A percentile compares a stretch with the other conserved stretches of the same genome.
These are phyloP conservation scores for Cystobasidium slooffiae DNA, from an alignment of 1,284 basidiomycete species.

Conservation along the genomic window DNA sequence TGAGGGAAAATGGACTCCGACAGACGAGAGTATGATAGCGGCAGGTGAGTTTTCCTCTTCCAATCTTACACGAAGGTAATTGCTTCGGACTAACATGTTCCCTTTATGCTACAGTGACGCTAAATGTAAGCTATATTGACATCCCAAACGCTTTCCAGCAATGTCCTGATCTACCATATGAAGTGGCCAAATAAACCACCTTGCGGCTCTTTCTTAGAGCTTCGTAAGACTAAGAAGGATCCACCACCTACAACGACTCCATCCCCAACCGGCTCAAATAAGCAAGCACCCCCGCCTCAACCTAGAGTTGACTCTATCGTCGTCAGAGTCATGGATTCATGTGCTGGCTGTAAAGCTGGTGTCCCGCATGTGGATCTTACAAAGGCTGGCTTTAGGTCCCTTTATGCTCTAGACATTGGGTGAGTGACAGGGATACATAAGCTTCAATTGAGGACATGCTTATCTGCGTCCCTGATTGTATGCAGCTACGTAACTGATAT, in stretches of 20 bases:
- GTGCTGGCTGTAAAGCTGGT: slow-evolving; percentile 50
- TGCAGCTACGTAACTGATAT: slow-evolving; percentile 4
- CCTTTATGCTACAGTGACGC: background rate
- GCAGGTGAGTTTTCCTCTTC: background rate
- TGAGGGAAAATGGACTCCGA: slow-evolving; percentile 8
- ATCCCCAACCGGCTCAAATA: background rate
- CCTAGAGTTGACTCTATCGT: slow-evolving; percentile 9
- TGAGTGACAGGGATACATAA: background rate
- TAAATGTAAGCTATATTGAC: background rate
- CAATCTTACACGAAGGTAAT: background rate
- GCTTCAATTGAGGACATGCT: background rate
- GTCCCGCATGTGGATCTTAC: slow-evolving; percentile 50
- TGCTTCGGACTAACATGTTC: background rate
- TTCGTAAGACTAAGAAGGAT: slow-evolving; percentile 5
- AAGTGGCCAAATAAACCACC: slow-evolving; percentile 43
- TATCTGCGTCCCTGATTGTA: background rate
- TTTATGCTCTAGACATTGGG: slow-evolving; percentile 50
- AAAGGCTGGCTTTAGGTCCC: slow-evolving; percentile 47
- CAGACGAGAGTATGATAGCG: slow-evolving; percentile 35
- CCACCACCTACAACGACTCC: background rate
- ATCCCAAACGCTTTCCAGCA: background rate
- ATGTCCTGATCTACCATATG: background rate
- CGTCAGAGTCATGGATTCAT: slow-evolving; percentile 47
- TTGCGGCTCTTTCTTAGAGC: slow-evolving; percentile 47
- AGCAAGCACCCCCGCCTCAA: background rate